A percentile compares a stretch with the other conserved stretches of the same genome.
Conservation (phyloP, 805 yeast species). For the Teunomyces tritomae region DNA sequence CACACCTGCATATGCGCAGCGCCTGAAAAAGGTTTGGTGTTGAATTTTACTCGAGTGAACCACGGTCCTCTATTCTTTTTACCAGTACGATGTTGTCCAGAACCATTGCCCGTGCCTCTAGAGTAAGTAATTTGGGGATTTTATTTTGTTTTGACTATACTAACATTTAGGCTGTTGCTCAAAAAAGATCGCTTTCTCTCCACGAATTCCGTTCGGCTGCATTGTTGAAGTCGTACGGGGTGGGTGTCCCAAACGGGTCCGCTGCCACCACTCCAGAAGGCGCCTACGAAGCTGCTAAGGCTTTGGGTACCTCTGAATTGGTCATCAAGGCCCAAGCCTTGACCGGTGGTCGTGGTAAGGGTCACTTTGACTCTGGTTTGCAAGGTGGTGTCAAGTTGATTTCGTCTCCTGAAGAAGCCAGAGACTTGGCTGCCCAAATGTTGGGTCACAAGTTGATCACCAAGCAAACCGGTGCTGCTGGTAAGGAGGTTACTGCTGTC, state of each 20-base stretch:
- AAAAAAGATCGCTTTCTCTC: slow-evolving; percentile 74
- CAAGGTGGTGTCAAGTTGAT: slow-evolving; percentile 96
- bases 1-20: not conserved
- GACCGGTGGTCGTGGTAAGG: slow-evolving; percentile 99
- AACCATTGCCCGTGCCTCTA: slow-evolving; percentile 41
- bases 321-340: slow-evolving; percentile 98
- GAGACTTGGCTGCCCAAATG: slow-evolving; percentile 84
- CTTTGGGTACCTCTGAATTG: slow-evolving; percentile 71
- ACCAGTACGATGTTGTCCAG: slow-evolving; percentile 37
- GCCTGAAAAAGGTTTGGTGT: not conserved
- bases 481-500: slow-evolving; percentile 95
- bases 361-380: slow-evolving; percentile 92
- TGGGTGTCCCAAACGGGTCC: slow-evolving; percentile 87
- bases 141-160: slow-evolving; percentile 9
- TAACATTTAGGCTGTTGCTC: slow-evolving; percentile 25
- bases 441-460: slow-evolving; percentile 90
- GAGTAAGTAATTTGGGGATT: slow-evolving; percentile 29
- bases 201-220: slow-evolving; percentile 97
- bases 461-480: slow-evolving; percentile 96
- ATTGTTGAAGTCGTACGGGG: slow-evolving; percentile 75
- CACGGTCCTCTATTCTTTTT: not conserved
- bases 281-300: slow-evolving; percentile 79
- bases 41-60: not conserved
- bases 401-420: slow-evolving; percentile 80
- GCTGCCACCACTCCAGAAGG: slow-evolving; percentile 89